phyloP scores from a whole-genome alignment of 495 filamentous ascomycete genomes.

The Aspergillus cavernicola region DNA sequence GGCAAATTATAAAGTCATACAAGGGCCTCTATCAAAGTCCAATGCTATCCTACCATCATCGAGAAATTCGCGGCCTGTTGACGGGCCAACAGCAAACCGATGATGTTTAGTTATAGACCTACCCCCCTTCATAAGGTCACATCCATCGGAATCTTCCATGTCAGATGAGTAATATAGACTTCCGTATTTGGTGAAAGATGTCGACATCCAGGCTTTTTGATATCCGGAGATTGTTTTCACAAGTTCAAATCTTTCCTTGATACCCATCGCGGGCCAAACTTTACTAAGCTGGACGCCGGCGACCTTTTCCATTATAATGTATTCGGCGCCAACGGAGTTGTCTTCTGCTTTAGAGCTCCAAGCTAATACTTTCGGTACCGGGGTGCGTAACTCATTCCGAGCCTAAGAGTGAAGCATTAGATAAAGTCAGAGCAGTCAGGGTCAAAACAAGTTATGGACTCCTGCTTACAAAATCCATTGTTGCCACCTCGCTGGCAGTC shows the following conservation, averaged over 20 bases:
- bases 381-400: slow-evolving; percentile 17
- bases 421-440: neutral
- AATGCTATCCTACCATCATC: too few relatives aligned
- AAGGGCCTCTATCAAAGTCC: too few relatives aligned
- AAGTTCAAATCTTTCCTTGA: slow-evolving; percentile 18
- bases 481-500: slow-evolving; percentile 41
- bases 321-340: slow-evolving; percentile 33
- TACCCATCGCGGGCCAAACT: slow-evolving; percentile 23
- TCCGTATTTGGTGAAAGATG: slow-evolving; percentile 25
- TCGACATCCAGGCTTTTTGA: slow-evolving; percentile 26
- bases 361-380: slow-evolving; percentile 22
- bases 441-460: too few relatives aligned
- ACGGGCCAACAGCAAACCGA: slow-evolving; percentile 28
- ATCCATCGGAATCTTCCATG: slow-evolving; percentile 3
- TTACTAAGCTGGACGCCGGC: slow-evolving; percentile 21
- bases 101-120: too few relatives aligned
- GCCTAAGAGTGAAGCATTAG: slow-evolving; percentile 7
- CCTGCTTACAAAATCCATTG: slow-evolving; percentile 40
- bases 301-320: slow-evolving; percentile 37
- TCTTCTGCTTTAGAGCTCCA: slow-evolving; percentile 24
- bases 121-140: slow-evolving; percentile 11
- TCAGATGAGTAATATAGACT: slow-evolving; percentile 29
- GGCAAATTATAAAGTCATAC: too few relatives aligned
- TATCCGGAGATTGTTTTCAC: slow-evolving; percentile 23
- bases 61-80: slow-evolving; percentile 22